Evolutionary conservation across 352 stramenopile species (phyloP).

Genomic region (Lagenidium sp.): DNA sequence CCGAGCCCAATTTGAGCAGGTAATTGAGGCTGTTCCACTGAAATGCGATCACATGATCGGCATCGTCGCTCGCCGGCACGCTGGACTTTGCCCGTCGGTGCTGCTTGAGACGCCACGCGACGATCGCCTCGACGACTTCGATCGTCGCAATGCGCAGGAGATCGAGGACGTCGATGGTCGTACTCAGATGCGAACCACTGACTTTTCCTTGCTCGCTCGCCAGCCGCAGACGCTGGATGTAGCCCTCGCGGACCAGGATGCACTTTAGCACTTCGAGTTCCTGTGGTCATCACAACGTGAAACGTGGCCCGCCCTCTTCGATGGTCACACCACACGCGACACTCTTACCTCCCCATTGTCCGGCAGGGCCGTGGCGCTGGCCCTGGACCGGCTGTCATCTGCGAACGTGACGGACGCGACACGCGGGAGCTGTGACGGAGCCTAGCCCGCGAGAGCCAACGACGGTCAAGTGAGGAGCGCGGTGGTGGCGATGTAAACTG

Average conservation of each 20-base stretch:
- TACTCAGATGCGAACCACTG: constrained; percentile 39
- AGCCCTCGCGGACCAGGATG: constrained; percentile 86
- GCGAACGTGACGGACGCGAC: not conserved
- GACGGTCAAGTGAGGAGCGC: too few relatives aligned
- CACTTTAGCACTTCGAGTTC: constrained; percentile 87
- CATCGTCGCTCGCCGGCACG: not conserved
- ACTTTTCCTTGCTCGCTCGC: constrained; percentile 32
- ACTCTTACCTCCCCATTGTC: constrained; percentile 39
- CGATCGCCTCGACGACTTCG: constrained; percentile 84
- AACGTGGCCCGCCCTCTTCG: too few relatives aligned
- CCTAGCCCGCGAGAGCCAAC: not conserved
- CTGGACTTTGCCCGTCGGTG: constrained; percentile 4
- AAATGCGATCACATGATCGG: constrained; percentile 30
- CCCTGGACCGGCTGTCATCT: too few relatives aligned
- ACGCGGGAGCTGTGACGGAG: not conserved
- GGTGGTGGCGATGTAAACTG: too few relatives aligned
- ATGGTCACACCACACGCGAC: not conserved
- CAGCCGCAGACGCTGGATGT: constrained; percentile 60
- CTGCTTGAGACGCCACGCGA: constrained; percentile 51
- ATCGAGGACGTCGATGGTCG: constrained; percentile 82
- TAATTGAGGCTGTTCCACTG: constrained; percentile 90
- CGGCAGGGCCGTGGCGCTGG: constrained; percentile 10
- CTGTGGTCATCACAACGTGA: constrained; percentile 18
- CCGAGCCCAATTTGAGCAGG: constrained; percentile 83
- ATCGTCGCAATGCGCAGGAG: constrained; percentile 78